Percentiles rank a stretch among this genome's conserved stretches.
These are phyloP conservation scores for Plasmodium yoelii DNA, from an alignment of 169 alveolate species.

Conservation along the genomic window DNA sequence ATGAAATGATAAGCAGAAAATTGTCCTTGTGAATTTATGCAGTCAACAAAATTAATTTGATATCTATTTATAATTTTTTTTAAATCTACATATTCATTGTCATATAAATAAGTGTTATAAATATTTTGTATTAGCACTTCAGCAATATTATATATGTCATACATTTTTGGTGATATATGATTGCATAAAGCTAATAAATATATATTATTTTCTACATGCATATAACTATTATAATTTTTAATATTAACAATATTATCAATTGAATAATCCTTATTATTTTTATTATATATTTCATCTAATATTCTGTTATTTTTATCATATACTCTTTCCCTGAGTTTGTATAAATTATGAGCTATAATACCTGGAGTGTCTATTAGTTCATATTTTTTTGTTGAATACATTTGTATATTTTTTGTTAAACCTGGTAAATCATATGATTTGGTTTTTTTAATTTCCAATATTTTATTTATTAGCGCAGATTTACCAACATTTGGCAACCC, in stretches of 20 bases:
- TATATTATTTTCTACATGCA: constrained; percentile 72
- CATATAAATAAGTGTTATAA: constrained; percentile 46
- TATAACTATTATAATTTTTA: constrained; percentile 46
- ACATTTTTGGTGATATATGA: constrained; percentile 70
- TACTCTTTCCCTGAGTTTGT: constrained; percentile 58
- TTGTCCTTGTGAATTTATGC: constrained; percentile 44
- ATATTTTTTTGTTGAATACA: constrained; percentile 77
- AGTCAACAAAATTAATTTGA: constrained; percentile 46
- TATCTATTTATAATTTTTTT: constrained; percentile 40
- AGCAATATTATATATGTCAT: constrained; percentile 68
- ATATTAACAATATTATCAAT: constrained; percentile 30
- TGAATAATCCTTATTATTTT: constrained; percentile 14
- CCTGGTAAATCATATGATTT: constrained; percentile 87
- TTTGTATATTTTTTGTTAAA: constrained; percentile 77
- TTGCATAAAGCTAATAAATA: constrained; percentile 70
- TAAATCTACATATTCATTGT: constrained; percentile 61
- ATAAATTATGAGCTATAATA: constrained; percentile 79
- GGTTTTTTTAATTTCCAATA: constrained; percentile 83
- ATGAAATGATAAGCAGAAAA: constrained; percentile 67
- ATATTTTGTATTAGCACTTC: constrained; percentile 49
- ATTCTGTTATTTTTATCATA: constrained; percentile 43
- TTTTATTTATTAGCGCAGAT: constrained; percentile 85
- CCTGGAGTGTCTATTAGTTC: constrained; percentile 88
- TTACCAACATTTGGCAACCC: constrained; percentile 91
- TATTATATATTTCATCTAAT: constrained; percentile 42